A percentile compares a stretch with the other conserved stretches of the same genome.
These are phyloP conservation scores for Hypoxylon sp. DNA, from an alignment of 2,329 filamentous ascomycete genomes.

Conservation along the genomic window DNA sequence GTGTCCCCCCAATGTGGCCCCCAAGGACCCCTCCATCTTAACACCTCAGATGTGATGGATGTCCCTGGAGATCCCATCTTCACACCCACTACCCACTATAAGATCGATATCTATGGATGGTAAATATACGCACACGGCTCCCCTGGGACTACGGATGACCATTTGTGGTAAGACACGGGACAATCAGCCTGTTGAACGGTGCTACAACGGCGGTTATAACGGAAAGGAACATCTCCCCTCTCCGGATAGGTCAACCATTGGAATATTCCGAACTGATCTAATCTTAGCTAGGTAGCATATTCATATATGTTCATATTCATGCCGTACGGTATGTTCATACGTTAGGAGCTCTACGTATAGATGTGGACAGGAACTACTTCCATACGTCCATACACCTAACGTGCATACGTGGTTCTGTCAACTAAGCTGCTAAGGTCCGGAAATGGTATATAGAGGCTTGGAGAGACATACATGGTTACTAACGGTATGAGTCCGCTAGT, in stretches of 20 bases:
- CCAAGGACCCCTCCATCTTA: constrained; percentile 24
- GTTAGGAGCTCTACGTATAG: not conserved
- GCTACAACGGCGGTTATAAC: constrained; percentile 44
- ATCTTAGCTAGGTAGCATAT: constrained; percentile 19
- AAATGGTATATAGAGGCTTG: not conserved
- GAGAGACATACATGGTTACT: not conserved
- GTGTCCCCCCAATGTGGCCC: constrained; percentile 12
- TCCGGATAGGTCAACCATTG: constrained; percentile 31
- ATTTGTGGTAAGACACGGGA: constrained; percentile 37
- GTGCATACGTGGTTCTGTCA: not conserved
- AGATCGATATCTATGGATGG: constrained; percentile 17
- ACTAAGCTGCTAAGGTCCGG: not conserved
- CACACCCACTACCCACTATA: constrained; percentile 29
- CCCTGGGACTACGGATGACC: constrained; percentile 30
- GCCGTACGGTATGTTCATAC: not conserved
- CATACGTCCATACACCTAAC: constrained; percentile 4
- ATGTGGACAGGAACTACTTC: not conserved
- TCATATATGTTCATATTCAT: not conserved
- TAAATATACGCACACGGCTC: constrained; percentile 23
- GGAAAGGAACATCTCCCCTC: constrained; percentile 43
- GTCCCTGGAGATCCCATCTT: constrained; percentile 44
- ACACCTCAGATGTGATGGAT: constrained; percentile 13
- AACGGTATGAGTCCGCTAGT: not conserved
- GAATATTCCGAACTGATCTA: constrained; percentile 19
- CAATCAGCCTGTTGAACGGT: constrained; percentile 42